Base-by-base conservation (phyloP, 73 alveolate species). In the Breviolum minutum region DNA sequence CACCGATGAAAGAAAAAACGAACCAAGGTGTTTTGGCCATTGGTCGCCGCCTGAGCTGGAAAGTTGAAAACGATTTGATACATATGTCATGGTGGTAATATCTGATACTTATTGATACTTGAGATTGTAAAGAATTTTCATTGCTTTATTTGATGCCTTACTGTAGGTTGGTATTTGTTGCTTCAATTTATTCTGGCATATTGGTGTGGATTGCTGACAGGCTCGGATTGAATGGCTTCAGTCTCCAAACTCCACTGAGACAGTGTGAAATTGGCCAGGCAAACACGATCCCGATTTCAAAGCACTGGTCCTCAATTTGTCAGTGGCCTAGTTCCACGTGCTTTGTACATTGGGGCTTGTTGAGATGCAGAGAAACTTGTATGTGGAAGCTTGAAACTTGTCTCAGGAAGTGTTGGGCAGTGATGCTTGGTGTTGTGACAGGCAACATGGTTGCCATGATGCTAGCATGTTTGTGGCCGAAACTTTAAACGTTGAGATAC, bases 371-470 rank as follows among this genome's bases (percentile, higher is more conserved):
- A 71, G 81, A 71, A 8, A n/a, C 40, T 8, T 20, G 81, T 40
- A 71, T 17, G 32, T 71, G 40, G 10, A 22, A 17, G 30, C 10
- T 71, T 30, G 40, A 8, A 24, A 17, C 71, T 14, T 14, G 11
- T 13, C 60, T 29, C 16, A 88, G 95, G 95, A 88, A 88, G 86
- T 88, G 95, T 68, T 88, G 95, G 95, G 95, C 95, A 40, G 95
- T 88, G 70, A 88, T 88, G 95, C 85, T 88, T 73, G 95, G 95
- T 30, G 81, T 88, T 8, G 85, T 88, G 73, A 88, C 95, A 88
- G 95, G 95, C 80, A 63, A 27, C 70, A 16, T 7, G 11, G 68
- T 13, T 30, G 82, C 82, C 48, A 26, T 48, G 27, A 17, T 73
- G 83, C 60, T 11, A 60, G 68, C 26, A 24, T 60, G 24, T 71